Evolutionary conservation across 139 green algal species (phyloP).

Genomic region (Eudorina sp.): DNA sequence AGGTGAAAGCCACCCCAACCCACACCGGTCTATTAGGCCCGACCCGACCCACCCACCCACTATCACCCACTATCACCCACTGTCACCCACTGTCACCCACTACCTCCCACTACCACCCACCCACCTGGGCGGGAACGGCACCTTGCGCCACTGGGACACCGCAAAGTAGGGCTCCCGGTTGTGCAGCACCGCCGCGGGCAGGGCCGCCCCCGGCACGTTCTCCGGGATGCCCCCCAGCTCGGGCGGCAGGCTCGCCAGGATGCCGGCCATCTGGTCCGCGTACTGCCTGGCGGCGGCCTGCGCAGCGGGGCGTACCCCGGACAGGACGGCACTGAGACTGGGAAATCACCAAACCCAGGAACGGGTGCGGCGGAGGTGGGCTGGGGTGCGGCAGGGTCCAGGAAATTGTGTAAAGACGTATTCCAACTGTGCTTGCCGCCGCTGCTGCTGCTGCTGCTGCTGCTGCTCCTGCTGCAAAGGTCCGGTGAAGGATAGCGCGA

Average conservation of each 20-base stretch:
- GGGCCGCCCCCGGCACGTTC: neutral
- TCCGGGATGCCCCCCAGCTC: conserved; percentile 48
- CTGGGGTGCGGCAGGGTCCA: too few relatives aligned
- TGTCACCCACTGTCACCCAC: neutral
- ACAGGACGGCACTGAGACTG: too few relatives aligned
- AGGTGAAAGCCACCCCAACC: too few relatives aligned
- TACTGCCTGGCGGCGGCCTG: neutral
- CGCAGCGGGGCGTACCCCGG: too few relatives aligned
- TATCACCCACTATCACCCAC: neutral
- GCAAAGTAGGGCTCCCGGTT: conserved; percentile 49
- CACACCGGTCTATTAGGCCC: too few relatives aligned
- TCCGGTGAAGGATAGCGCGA: too few relatives aligned
- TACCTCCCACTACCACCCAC: neutral
- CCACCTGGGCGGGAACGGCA: conserved; percentile 26
- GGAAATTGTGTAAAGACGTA: too few relatives aligned
- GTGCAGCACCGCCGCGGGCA: conserved; percentile 9
- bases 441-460: too few relatives aligned
- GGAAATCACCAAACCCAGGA: too few relatives aligned
- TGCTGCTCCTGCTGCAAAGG: too few relatives aligned
- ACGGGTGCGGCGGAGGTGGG: too few relatives aligned
- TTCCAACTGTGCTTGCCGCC: too few relatives aligned
- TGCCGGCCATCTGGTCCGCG: neutral
- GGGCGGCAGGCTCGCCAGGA: conserved; percentile 9
- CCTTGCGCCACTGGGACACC: conserved; percentile 3
- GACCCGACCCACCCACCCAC: neutral